Base-by-base conservation (phyloP, 2,329 filamentous ascomycete species). In the Sarocladium strictum region DNA sequence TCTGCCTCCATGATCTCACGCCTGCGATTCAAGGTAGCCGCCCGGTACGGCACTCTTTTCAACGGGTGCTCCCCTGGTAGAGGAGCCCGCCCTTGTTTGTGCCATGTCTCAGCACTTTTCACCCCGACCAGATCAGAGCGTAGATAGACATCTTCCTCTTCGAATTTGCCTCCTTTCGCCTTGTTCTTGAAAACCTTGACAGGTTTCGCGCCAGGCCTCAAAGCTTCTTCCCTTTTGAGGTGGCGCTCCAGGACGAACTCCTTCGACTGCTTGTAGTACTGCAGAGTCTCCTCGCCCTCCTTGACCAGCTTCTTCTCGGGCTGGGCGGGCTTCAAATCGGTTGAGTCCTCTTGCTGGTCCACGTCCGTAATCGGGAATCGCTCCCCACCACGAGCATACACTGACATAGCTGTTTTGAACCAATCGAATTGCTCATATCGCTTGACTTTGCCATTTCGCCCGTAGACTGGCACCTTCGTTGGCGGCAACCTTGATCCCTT, bases 71-170 rank as follows among this genome's bases (percentile, higher is more conserved):
- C 84, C 2, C 89, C 90, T 0, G 76, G 65, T 24, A 81, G 79
- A 2, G 94, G 84, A 24, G 85, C 86, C 11, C 93, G 83, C 0
- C 94, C 94, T 74, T 97, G 93, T 67, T 97, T 97, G 67, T 97
- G 94, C 94, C 94, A 99, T 1, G 90, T 96, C 67, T 99, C 94
- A 1, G 89, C 87, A 26, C 90, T 95, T 69, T 96, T 92, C 67
- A 95, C 96, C 37, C 81, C 78, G 2, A 92, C 83, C 0, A 97
- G 84, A 60, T 97, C 92, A 53, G 81, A 80, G 32, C 93, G 85
- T 1, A 79, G 79, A 65, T 84, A 97, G 0, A 97, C 90, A 1
- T 89, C 85, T 66, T 96, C 90, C 56, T 89, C 82, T 43, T 86
- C 87, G 2, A 80, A 72, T 47, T 86, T 87, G 43, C 84, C 83